Percentiles rank a stretch among this genome's conserved stretches.
Evolutionary conservation across 1,284 basidiomycete genomes (phyloP).

Genomic region (Moniliophthora roreri): DNA sequence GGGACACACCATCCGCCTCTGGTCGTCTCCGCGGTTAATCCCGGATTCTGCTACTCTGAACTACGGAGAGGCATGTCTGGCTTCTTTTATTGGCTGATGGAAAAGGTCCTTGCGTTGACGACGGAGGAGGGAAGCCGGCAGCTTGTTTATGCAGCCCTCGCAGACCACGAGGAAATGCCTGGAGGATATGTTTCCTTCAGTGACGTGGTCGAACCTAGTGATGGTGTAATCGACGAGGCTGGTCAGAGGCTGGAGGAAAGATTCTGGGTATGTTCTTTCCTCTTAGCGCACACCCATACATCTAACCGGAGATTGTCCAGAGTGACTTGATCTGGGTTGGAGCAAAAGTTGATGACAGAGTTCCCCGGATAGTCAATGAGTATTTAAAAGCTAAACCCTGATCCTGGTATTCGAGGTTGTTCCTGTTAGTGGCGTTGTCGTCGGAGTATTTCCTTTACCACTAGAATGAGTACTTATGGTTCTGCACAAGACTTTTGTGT

Average conservation of each 20-base stretch:
- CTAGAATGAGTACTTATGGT: no score
- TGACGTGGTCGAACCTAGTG: slow-evolving; percentile 18
- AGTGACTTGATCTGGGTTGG: no score
- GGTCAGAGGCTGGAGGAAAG: slow-evolving; percentile 39
- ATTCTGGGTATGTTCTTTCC: slow-evolving; percentile 31
- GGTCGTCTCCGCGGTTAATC: slow-evolving; percentile 38
- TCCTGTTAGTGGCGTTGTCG: no score
- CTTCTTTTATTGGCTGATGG: slow-evolving; percentile 21
- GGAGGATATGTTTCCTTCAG: slow-evolving; percentile 18
- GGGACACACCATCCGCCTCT: slow-evolving; percentile 27
- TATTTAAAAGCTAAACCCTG: no score
- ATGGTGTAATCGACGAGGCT: slow-evolving; percentile 30
- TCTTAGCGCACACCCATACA: no score
- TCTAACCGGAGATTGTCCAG: no score
- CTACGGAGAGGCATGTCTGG: slow-evolving; percentile 30
- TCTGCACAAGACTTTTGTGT: no score
- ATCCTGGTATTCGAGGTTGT: no score
- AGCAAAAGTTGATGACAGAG: no score
- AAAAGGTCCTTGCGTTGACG: slow-evolving; percentile 28
- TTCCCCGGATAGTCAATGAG: no score
- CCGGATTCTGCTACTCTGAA: slow-evolving; percentile 47
- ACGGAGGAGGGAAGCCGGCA: slow-evolving; percentile 42
- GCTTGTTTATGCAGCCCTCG: slow-evolving; percentile 40
- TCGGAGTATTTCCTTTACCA: no score
- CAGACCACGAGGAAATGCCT: slow-evolving; percentile 18